These are phyloP conservation scores for Paracorniculantispora psalliotae DNA, from an alignment of 2,329 filamentous ascomycete genomes.

Conservation along the genomic window DNA sequence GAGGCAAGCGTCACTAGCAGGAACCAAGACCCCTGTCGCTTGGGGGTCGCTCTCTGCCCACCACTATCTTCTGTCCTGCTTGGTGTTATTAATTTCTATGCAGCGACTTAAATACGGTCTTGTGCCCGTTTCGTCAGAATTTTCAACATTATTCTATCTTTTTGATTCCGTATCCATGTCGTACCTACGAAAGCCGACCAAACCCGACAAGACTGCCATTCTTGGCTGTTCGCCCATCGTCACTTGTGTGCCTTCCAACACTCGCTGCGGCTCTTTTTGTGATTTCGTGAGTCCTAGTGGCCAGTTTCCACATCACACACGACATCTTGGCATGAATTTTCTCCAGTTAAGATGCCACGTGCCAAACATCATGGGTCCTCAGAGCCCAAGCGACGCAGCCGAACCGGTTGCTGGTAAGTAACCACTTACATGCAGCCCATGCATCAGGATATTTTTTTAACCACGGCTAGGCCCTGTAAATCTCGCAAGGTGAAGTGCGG, in stretches of 20 bases:
- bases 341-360: constrained; percentile 32
- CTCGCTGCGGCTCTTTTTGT: not conserved
- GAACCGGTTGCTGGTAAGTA: constrained; percentile 42
- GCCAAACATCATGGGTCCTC: constrained; percentile 38
- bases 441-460: constrained; percentile 6
- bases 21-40: constrained; percentile 5
- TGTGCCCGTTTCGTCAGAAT: constrained; percentile 3
- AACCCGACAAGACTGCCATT: not conserved
- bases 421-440: not conserved
- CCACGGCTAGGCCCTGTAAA: constrained; percentile 64
- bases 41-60: not conserved
- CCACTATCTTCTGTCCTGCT: not conserved
- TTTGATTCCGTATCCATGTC: constrained; percentile 9
- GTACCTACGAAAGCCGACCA: constrained; percentile 4
- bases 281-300: not conserved
- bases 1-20: constrained; percentile 8
- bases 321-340: not conserved
- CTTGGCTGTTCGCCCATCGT: constrained; percentile 1
- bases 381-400: constrained; percentile 40
- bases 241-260: not conserved
- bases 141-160: constrained; percentile 7
- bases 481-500: constrained; percentile 69
- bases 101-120: constrained; percentile 4
- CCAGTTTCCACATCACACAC: not conserved
- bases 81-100: not conserved